Base-by-base conservation (phyloP, 1,284 basidiomycete genomes). In the Mycena sp. region DNA sequence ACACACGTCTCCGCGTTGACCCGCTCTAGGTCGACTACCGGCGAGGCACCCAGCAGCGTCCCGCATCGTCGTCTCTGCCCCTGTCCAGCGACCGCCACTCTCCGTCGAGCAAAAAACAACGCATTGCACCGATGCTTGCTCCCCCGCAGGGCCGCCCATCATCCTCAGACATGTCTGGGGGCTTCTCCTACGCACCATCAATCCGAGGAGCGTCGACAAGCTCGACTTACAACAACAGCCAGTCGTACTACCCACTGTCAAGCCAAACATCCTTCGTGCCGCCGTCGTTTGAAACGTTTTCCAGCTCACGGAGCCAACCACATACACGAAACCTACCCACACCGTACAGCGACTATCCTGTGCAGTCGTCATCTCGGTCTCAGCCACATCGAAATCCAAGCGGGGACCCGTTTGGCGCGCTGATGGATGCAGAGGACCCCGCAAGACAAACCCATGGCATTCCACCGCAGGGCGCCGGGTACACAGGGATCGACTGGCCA, bases 41-140 rank as follows among this genome's bases (percentile, higher is more conserved):
- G 14, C 67, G 58, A 38, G 32, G 29, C 28, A 46, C 44, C 59
- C 65, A 64, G 17, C 58, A 59, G 25, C 65, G 61, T n/a, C 61
- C 57, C 9, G 9, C 54, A 7, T 58, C 71, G 19, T 73, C 74
- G 4, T 59, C 72, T n/a, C 69, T 76, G 10, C 75, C 75, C 0
- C 63, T 77, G 4, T 77, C 76, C n/a, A 73, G 73, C 67, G 75
- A 77, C 69, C 74, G 76, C 16, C 62, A 59, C 35, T 68, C 67
- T 46, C 63, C 63, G n/a, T 46, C 56, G 16, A 54, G 54, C 52
- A 67, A 67, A 59, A 67, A 67, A 28, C 52, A 54, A 21, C 65
- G 65, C 9, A 64, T 67, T 43, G 62, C 54, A 14, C 65, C 61
- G 21, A 67, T 67, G 65, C 23, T 61, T 30, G 51, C 48, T 57